These are phyloP conservation scores for Posidonia oceanica DNA, from an alignment of 116 monocot genomes.

Conservation along the genomic window DNA sequence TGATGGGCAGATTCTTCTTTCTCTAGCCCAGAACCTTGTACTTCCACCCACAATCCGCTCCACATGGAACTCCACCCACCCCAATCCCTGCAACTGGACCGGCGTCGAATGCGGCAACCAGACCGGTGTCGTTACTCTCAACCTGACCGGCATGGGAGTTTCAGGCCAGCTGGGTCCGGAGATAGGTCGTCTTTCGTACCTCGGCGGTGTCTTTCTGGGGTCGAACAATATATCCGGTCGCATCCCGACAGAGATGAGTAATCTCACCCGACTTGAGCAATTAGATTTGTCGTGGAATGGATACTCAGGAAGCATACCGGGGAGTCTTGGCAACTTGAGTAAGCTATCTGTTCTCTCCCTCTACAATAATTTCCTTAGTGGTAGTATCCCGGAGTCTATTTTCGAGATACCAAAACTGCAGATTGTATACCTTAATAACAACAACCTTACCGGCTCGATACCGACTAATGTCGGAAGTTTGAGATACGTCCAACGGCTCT, in stretches of 20 bases:
- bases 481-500: slow-evolving; percentile 17
- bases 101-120: slow-evolving; percentile 41
- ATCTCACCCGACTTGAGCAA: slow-evolving; percentile 34
- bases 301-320: slow-evolving; percentile 51
- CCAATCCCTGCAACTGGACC: slow-evolving; percentile 53
- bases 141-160: slow-evolving; percentile 25
- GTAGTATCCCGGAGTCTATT: slow-evolving; percentile 26
- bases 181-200: slow-evolving; percentile 33
- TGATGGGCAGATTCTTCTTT: slow-evolving; percentile 50
- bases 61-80: slow-evolving; percentile 51
- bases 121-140: slow-evolving; percentile 22
- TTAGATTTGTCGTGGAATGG: slow-evolving; percentile 40
- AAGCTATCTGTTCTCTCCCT: slow-evolving; percentile 34
- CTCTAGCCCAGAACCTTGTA: slow-evolving; percentile 34
- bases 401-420: slow-evolving; percentile 11
- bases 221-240: slow-evolving; percentile 33
- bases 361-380: slow-evolving; percentile 34
- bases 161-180: slow-evolving; percentile 56
- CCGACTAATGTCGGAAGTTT: slow-evolving; percentile 31
- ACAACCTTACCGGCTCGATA: slow-evolving; percentile 42
- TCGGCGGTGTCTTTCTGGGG: slow-evolving; percentile 26
- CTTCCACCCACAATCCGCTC: slow-evolving; percentile 33
- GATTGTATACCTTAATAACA: slow-evolving; percentile 40
- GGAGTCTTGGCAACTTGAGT: slow-evolving; percentile 19
- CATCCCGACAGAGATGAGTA: slow-evolving; percentile 49